phyloP scores from a whole-genome alignment of 2,329 filamentous ascomycete species.

The Chrysosporium queenslandicum region DNA sequence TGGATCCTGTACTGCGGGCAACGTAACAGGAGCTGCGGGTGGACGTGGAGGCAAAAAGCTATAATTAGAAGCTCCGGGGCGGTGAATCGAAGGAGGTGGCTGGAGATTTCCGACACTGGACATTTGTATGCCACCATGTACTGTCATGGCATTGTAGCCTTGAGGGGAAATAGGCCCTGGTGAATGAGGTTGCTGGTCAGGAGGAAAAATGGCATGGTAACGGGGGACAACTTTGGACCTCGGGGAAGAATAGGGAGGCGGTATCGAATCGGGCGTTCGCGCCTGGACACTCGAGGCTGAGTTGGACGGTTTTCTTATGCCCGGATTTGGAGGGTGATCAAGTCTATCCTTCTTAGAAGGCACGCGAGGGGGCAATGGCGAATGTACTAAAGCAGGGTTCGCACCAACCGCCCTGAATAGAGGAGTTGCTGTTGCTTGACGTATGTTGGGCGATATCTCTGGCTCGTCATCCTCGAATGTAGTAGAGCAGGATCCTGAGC shows the following conservation, averaged over 20 bases:
- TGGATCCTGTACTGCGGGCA: neutral
- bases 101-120: slow-evolving; percentile 50
- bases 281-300: neutral
- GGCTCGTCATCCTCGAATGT: slow-evolving; percentile 25
- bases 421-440: slow-evolving; percentile 23
- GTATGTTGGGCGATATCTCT: slow-evolving; percentile 25
- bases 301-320: neutral
- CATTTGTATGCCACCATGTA: slow-evolving; percentile 52
- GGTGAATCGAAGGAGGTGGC: slow-evolving; percentile 20
- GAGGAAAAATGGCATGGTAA: slow-evolving; percentile 51
- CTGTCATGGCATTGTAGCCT: slow-evolving; percentile 52
- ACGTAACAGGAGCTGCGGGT: neutral
- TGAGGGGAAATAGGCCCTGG: slow-evolving; percentile 55
- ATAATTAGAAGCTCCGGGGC: slow-evolving; percentile 28
- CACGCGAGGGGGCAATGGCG: neutral
- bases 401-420: slow-evolving; percentile 18
- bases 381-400: slow-evolving; percentile 11
- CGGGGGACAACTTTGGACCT: slow-evolving; percentile 25
- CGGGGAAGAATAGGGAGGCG: slow-evolving; percentile 15
- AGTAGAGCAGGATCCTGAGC: slow-evolving; percentile 20
- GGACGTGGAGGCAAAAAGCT: slow-evolving; percentile 24
- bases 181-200: slow-evolving; percentile 46
- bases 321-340: neutral
- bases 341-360: neutral
- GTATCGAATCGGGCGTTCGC: neutral